Conservation (phyloP, 805 yeast genomes). For the Geotrichum ghanense region DNA sequence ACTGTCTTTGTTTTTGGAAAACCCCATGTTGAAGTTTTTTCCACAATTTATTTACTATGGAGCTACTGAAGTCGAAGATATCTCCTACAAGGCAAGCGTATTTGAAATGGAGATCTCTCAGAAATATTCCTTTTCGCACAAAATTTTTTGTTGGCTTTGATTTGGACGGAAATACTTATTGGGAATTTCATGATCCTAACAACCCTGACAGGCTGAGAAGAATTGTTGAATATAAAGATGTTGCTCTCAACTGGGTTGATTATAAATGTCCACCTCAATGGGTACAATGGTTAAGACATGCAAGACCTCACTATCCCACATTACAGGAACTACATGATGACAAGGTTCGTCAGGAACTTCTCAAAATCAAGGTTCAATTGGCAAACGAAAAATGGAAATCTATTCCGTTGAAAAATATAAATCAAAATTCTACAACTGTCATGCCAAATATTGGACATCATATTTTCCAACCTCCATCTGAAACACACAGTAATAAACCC, state of each 20-base stretch:
- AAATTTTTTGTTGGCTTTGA: conserved; percentile 63
- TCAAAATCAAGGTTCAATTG: conserved; percentile 39
- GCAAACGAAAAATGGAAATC: conserved; percentile 29
- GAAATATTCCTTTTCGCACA: conserved; percentile 57
- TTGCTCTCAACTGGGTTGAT: conserved; percentile 40
- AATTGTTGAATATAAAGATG: conserved; percentile 44
- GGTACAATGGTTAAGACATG: conserved; percentile 69
- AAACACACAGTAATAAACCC: not conserved
- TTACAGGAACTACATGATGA: conserved; percentile 52
- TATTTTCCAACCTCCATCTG: not conserved
- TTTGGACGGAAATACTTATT: conserved; percentile 72
- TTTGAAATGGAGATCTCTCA: conserved; percentile 48
- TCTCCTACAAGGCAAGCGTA: conserved; percentile 39
- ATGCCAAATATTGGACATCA: not conserved
- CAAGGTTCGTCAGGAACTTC: conserved; percentile 39
- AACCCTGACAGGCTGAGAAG: conserved; percentile 44
- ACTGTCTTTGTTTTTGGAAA: too few species aligned
- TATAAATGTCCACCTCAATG: conserved; percentile 58
- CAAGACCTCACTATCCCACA: conserved; percentile 49
- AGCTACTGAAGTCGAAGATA: conserved; percentile 37
- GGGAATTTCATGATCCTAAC: conserved; percentile 61
- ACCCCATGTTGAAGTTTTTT: too few species aligned
- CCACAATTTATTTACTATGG: too few species aligned
- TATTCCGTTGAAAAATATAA: conserved; percentile 21
- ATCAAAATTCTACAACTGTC: not conserved